Evolutionary conservation across 352 stramenopile genomes (phyloP), one percentile per base, ranked within the genome.

Genomic region (Phytophthora vignae): DNA sequence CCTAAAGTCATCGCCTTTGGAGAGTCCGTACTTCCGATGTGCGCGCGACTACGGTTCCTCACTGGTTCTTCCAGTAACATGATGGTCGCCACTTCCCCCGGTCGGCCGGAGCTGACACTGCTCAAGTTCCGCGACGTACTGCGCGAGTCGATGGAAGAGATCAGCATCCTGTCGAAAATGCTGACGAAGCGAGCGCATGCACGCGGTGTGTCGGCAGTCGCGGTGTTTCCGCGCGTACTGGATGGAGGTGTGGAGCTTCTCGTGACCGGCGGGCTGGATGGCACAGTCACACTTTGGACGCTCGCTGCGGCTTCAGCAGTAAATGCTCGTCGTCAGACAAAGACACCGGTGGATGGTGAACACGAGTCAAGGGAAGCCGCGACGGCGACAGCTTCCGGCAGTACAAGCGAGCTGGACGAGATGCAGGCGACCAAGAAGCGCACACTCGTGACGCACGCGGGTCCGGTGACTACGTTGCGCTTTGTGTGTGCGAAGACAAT

Each of bases 381-480:
- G 22, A 29, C 17, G 33, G 31, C 36, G 4, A 36, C 46, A 11
- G 25, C 14, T n/a, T 42, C 67, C 14, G 22, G 53, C 4, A 42
- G 48, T 55, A 70, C 77, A 9, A 73, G 83, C 49, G 66, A 87
- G 12, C 67, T 94, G 15, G 85, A 93, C 31, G 87, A 94, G 17
- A 78, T 93, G 21, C 75, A 84, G 55, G 76, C 82, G 8, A 77
- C 73, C 49, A 95, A 93, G 62, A 93, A 92, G 76, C 88, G 91
- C 29, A 90, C 77, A 1, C 56, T 93, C 10, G 67, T 83, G 14
- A 69, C 78, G 6, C 89, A 95, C 46, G 57, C 74, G 0, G 87
- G 87, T 0, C 71, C 83, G 0, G 79, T 95, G 25, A 93, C 84
- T 19, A 84, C 82, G 0, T 58, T 94, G 38, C 55, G 66, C 7